These are phyloP conservation scores for Dothideomycetes sp. DNA, from an alignment of 2,329 filamentous ascomycete species.

Conservation along the genomic window DNA sequence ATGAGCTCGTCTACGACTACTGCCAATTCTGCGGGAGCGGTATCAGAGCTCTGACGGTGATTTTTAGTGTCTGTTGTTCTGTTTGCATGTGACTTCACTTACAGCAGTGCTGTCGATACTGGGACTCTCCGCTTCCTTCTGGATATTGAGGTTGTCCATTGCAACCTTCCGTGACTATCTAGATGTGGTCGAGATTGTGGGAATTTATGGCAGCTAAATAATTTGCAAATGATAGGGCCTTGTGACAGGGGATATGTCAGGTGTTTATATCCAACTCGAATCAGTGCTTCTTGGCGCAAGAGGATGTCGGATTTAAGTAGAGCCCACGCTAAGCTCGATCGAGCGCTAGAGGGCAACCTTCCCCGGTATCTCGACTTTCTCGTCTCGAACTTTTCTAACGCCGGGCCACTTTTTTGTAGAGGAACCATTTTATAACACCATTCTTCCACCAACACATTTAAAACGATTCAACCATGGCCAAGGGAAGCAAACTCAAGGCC, in stretches of 20 bases:
- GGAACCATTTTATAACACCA: not conserved
- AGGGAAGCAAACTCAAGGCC: constrained; percentile 44
- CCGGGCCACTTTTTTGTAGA: not conserved
- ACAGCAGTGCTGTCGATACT: not conserved
- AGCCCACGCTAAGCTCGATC: no score
- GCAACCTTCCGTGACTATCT: no score
- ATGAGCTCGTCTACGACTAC: constrained; percentile 78
- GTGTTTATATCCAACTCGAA: no score
- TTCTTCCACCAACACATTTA: not conserved
- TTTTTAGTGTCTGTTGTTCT: not conserved
- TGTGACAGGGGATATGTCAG: no score
- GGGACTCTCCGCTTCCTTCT: constrained; percentile 1
- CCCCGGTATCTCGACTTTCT: not conserved
- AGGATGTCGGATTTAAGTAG: no score
- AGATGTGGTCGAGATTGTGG: no score
- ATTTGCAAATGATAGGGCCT: not conserved
- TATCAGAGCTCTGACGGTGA: constrained; percentile 28
- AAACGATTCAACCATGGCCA: constrained; percentile 30
- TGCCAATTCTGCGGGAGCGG: constrained; percentile 53
- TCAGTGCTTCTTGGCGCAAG: no score
- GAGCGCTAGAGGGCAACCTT: not conserved
- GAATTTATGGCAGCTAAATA: no score
- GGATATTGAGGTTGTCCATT: constrained; percentile 6
- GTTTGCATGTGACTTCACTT: not conserved
- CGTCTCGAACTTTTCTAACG: not conserved